A percentile compares a stretch with the other conserved stretches of the same genome.
These are phyloP conservation scores for Panaeolus cyanescens DNA, from an alignment of 768 basidiomycete genomes.

Conservation along the genomic window DNA sequence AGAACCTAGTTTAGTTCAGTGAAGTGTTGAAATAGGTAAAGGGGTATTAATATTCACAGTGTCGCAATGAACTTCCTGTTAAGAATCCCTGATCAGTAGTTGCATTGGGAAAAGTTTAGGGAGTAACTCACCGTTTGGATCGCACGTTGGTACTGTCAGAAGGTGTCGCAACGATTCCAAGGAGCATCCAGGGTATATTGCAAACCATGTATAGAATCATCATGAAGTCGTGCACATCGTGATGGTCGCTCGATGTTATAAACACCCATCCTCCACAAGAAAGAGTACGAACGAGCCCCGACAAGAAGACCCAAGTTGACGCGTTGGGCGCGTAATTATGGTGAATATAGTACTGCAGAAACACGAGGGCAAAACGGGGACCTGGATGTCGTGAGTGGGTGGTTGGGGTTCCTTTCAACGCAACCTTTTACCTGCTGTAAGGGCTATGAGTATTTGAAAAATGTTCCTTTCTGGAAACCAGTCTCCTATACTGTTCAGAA, in stretches of 20 bases:
- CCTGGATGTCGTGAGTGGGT: slow-evolving; percentile 34
- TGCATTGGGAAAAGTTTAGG: not conserved
- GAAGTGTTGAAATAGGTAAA: not conserved
- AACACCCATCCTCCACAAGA: slow-evolving; percentile 93
- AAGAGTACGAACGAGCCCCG: slow-evolving; percentile 73
- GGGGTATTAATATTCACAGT: slow-evolving; percentile 37
- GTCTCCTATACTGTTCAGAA: slow-evolving; percentile 71
- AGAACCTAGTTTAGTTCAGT: slow-evolving; percentile 53
- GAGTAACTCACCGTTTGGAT: slow-evolving; percentile 49
- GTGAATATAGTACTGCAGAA: slow-evolving; percentile 63
- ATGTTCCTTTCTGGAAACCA: slow-evolving; percentile 86
- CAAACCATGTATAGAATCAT: slow-evolving; percentile 88
- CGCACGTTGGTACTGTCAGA: slow-evolving; percentile 36
- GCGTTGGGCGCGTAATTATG: slow-evolving; percentile 42
- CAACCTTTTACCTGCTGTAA: slow-evolving; percentile 63
- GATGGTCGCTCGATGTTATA: slow-evolving; percentile 83
- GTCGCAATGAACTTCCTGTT: slow-evolving; percentile 54
- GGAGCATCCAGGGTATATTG: slow-evolving; percentile 89
- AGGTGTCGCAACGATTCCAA: slow-evolving; percentile 62
- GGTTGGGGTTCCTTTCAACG: not conserved
- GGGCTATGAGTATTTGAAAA: slow-evolving; percentile 86
- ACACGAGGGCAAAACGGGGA: slow-evolving; percentile 72
- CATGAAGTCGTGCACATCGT: slow-evolving; percentile 81
- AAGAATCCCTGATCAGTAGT: slow-evolving; percentile 3
- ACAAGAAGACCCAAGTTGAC: slow-evolving; percentile 54